phyloP scores from a whole-genome alignment of 805 yeast genomes.

The Zygotorulaspora chibaensis region DNA sequence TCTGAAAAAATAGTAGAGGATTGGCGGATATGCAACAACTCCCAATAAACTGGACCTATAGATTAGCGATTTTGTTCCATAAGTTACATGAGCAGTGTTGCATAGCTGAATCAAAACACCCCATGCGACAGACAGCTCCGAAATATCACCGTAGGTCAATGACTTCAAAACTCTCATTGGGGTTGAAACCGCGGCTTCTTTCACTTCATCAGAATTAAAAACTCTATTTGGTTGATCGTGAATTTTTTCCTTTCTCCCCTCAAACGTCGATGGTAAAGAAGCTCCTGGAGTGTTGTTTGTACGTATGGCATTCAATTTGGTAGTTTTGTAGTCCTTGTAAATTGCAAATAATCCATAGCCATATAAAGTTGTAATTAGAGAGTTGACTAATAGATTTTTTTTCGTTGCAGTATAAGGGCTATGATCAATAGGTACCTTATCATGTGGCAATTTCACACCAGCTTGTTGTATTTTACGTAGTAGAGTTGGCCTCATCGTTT shows the following conservation, averaged over 20 bases:
- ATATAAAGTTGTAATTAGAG: conserved; percentile 17
- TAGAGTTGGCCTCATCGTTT: conserved; percentile 8
- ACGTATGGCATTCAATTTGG: conserved; percentile 8
- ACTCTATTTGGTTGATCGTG: conserved; percentile 19
- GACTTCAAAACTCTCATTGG: conserved; percentile 14
- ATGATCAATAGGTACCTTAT: conserved; percentile 1
- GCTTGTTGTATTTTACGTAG: conserved; percentile 5
- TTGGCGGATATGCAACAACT: conserved; percentile 20
- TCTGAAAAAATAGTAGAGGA: conserved; percentile 10
- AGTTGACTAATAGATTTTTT: conserved; percentile 14
- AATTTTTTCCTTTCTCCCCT: conserved; percentile 11
- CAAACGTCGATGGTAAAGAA: conserved; percentile 5
- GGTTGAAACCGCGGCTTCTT: conserved; percentile 10
- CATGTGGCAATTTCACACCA: conserved; percentile 2
- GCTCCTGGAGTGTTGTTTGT: conserved; percentile 3
- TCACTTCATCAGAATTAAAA: conserved; percentile 11
- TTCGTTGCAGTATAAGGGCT: conserved; percentile 16
- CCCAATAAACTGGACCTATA: conserved; percentile 17
- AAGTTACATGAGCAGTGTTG: conserved; percentile 18
- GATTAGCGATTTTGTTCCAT: conserved; percentile 18
- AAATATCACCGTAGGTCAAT: conserved; percentile 21
- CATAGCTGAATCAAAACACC: conserved; percentile 24
- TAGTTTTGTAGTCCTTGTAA: conserved; percentile 20
- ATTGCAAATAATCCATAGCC: conserved; percentile 20
- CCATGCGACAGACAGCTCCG: conserved; percentile 20